Evolutionary conservation across 306 rosid species (phyloP).

Genomic region (Vigna radiata): DNA sequence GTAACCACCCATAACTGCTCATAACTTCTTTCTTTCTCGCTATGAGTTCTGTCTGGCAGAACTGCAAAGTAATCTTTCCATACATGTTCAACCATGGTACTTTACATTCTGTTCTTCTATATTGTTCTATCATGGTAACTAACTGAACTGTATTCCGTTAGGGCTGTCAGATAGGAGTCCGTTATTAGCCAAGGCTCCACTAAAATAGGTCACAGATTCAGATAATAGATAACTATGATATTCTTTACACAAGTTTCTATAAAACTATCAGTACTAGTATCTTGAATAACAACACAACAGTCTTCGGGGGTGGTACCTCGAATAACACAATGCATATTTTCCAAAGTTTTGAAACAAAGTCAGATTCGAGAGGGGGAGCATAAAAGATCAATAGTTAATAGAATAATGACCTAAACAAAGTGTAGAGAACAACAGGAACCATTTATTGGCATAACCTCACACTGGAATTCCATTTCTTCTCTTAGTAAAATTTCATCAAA

Average conservation of each 20-base stretch:
- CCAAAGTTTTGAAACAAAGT: conserved; percentile 33
- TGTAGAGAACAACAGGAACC: conserved; percentile 38
- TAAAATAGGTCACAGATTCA: background rate
- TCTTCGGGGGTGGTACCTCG: background rate
- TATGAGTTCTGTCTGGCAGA: too few species aligned
- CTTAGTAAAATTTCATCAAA: conserved; percentile 44
- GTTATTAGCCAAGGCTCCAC: background rate
- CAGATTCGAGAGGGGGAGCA: background rate
- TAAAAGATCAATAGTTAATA: conserved; percentile 28
- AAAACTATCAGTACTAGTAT: background rate
- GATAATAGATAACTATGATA: background rate
- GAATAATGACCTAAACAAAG: conserved; percentile 43
- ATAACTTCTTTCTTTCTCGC: too few species aligned
- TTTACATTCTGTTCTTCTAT: background rate
- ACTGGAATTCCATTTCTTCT: conserved; percentile 45
- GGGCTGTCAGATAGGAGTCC: background rate
- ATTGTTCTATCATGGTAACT: background rate
- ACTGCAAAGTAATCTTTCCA: too few species aligned
- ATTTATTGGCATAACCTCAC: conserved; percentile 49
- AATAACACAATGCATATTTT: conserved; percentile 24
- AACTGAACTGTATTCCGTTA: background rate
- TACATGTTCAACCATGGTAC: background rate
- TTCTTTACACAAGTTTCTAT: background rate
- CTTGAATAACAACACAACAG: conserved; percentile 5
- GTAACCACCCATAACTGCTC: too few species aligned